Evolutionary conservation across 768 basidiomycete species (phyloP), one percentile per base, ranked within the genome.

Genomic region (Cystofilobasidium ferigula): DNA sequence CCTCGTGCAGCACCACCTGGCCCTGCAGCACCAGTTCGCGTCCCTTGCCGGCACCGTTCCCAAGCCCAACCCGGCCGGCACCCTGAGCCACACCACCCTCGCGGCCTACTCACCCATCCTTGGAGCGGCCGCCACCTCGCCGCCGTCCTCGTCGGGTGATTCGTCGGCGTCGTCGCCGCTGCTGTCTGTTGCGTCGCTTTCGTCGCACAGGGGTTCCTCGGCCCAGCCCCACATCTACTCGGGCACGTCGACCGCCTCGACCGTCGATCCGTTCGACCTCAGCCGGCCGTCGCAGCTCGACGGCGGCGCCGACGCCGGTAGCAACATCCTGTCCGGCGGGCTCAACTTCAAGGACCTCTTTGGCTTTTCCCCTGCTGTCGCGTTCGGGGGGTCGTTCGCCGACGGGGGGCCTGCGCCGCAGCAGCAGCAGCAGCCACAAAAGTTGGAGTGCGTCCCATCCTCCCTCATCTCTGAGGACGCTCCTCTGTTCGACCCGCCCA

Each of bases 101-200:
- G 38, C 9, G 9, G 8, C 38, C 38, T 40, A 40, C 16, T 40
- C 38, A 16, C 16, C 38, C 9, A 8, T 9, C 9, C 8, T 40
- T 40, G 38, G 54, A 20, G 54, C 28, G 7, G 40, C 57, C 36
- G 58, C 45, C 45, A 20, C 3, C 4, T 60, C 38, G 58, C 38
- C 43, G 20, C 40, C 32, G 22, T 60, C 32, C 38, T 60, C 58
- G 18, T 54, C 51, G 28, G 51, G 51, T 6, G 51, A 54, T 2
- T 54, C 51, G 51, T 54, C 51, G 51, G 30, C 51, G 7, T 60
- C 36, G 22, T 60, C 35, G 13, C 58, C 58, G 28, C 38, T 60
- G 5, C 58, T 40, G 18, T 60, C 36, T 38, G 20, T 42, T 38
- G 38, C 28, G 22, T 38, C 57, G 7, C 35, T 42, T n/a, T 40